Evolutionary conservation across 176 grass and related monocot species (phyloP).

Genomic region (Neostapfia colusana): DNA sequence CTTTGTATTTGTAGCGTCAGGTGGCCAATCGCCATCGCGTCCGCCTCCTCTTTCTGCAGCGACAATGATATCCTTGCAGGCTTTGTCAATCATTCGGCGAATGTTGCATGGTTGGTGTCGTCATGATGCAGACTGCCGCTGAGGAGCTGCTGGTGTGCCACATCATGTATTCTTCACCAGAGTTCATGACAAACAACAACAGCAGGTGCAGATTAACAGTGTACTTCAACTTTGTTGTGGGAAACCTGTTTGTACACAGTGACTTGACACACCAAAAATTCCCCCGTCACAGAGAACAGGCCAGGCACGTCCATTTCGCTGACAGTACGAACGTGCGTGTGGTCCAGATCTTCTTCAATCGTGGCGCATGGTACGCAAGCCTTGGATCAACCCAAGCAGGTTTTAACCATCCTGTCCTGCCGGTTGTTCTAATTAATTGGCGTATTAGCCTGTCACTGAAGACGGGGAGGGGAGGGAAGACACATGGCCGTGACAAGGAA

Average conservation of each 20-base stretch:
- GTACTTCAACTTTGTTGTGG: constrained; percentile 1
- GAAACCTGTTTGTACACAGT: constrained; percentile 34
- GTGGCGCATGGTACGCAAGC: constrained; percentile 21
- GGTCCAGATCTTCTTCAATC: constrained; percentile 44
- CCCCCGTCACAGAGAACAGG: neutral
- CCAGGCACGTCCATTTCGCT: constrained; percentile 34
- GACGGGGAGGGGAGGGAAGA: neutral
- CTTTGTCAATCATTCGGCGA: constrained; percentile 25
- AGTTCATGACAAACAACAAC: neutral
- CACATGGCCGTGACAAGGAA: constrained; percentile 43
- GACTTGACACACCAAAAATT: neutral
- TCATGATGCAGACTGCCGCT: constrained; percentile 20
- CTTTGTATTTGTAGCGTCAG: neutral
- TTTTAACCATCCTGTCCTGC: constrained; percentile 34
- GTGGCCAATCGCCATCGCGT: neutral
- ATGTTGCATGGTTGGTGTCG: constrained; percentile 2
- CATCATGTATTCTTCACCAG: constrained; percentile 19
- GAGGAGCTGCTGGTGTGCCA: neutral
- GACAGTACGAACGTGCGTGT: constrained; percentile 34
- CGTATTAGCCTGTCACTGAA: neutral
- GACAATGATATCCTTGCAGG: constrained; percentile 24
- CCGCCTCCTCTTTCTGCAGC: constrained; percentile 17
- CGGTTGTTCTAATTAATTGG: neutral
- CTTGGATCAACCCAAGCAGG: constrained; percentile 9
- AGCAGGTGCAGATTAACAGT: constrained; percentile 39